Percentiles rank a stretch among this genome's conserved stretches.
Conservation (phyloP, 257 asterid species). For the Penstemon eatonii region DNA sequence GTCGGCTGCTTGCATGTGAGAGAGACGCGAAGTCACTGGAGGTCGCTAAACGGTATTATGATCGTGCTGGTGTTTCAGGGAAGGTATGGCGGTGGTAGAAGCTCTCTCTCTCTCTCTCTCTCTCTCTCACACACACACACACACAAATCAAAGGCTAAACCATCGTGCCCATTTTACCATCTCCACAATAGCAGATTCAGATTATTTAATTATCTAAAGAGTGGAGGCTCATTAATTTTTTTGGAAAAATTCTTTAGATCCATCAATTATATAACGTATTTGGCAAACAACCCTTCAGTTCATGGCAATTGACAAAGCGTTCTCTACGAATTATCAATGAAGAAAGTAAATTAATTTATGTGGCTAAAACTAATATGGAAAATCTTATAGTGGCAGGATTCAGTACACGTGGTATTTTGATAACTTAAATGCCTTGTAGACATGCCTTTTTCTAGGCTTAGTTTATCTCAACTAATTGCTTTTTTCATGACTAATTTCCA, state of each 20-base stretch:
- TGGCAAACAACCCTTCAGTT: slow-evolving; percentile 1
- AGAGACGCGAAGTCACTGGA: slow-evolving; percentile 71
- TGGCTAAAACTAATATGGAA: neutral
- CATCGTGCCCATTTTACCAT: neutral
- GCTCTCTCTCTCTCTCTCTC: neutral
- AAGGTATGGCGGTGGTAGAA: slow-evolving; percentile 45
- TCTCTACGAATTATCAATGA: neutral
- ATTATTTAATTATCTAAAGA: neutral
- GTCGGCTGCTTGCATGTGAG: slow-evolving; percentile 85
- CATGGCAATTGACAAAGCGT: neutral
- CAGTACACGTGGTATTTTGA: neutral
- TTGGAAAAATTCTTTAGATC: neutral
- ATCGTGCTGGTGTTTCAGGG: slow-evolving; percentile 76
- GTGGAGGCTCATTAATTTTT: neutral
- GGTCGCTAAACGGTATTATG: slow-evolving; percentile 77
- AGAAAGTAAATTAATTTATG: slow-evolving; percentile 1
- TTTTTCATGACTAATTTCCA: slow-evolving; percentile 1
- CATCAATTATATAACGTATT: neutral
- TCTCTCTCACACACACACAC: neutral
- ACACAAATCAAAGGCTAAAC: neutral
- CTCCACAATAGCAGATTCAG: slow-evolving; percentile 10
- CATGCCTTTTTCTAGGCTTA: slow-evolving; percentile 11
- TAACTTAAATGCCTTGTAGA: neutral
- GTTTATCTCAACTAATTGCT: neutral
- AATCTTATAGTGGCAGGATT: neutral